These are phyloP conservation scores for Mucor lusitanicus DNA, from an alignment of 371 early-diverging fungal species.

Conservation along the genomic window DNA sequence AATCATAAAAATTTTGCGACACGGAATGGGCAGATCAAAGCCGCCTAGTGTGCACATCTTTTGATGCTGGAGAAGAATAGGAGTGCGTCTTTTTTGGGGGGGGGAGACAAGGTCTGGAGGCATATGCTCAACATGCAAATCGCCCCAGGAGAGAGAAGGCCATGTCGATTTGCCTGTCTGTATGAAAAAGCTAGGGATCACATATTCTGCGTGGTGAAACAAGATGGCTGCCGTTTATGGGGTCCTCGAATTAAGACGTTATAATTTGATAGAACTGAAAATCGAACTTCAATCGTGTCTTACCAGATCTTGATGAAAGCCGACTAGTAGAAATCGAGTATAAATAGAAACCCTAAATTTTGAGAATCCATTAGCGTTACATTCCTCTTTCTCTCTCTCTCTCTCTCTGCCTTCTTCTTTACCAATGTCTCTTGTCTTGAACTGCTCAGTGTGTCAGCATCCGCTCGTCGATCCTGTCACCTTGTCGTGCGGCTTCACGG, in stretches of 20 bases:
- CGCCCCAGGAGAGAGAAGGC: background rate
- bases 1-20: background rate
- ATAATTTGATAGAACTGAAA: background rate
- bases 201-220: background rate
- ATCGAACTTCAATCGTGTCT: background rate
- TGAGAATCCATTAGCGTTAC: background rate
- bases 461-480: constrained; percentile 39
- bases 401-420: background rate
- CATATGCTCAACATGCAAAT: background rate
- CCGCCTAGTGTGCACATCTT: too few species aligned
- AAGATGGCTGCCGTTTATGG: background rate
- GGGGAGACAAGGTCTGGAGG: background rate
- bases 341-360: background rate
- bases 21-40: too few species aligned
- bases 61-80: too few species aligned
- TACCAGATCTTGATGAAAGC: background rate
- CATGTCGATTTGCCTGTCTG: background rate
- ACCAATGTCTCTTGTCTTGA: constrained; percentile 1
- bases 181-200: background rate
- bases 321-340: background rate
- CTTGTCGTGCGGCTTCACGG: constrained; percentile 50
- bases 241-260: background rate
- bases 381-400: background rate
- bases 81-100: too few species aligned
- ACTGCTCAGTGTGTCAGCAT: constrained; percentile 41